A percentile compares a stretch with the other conserved stretches of the same genome.
Conservation (phyloP, 1,139 yeast genomes). For the Candida tropicalis region DNA sequence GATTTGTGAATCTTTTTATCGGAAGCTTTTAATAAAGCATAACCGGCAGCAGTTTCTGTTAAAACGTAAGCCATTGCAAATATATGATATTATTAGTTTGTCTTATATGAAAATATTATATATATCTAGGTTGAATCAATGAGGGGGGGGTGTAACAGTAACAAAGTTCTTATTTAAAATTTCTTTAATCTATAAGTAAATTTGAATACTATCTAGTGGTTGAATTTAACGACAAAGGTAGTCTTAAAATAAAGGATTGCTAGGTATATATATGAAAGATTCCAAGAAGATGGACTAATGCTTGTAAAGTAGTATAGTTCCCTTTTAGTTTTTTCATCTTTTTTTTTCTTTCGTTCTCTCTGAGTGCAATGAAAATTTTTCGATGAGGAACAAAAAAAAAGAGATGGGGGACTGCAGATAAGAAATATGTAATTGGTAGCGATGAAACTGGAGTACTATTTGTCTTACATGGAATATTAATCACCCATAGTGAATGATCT, state of each 20-base stretch:
- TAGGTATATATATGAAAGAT: neutral
- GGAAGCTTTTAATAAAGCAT: slow-evolving; percentile 94
- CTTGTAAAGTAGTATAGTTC: neutral
- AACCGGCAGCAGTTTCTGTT: slow-evolving; percentile 98
- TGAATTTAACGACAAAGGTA: neutral
- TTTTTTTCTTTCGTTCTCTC: neutral
- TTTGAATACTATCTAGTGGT: neutral
- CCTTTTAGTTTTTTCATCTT: neutral
- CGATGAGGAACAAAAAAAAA: slow-evolving; percentile 15
- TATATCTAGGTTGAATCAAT: neutral
- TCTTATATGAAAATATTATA: neutral
- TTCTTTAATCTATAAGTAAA: neutral
- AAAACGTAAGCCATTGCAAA: slow-evolving; percentile 82
- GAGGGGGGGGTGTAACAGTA: neutral
- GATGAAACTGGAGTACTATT: no score
- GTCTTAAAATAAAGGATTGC: neutral
- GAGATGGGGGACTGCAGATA: slow-evolving; percentile 2
- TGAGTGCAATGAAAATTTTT: slow-evolving; percentile 10
- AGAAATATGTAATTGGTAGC: neutral
- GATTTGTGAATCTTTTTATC: slow-evolving; percentile 97
- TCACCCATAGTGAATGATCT: no score
- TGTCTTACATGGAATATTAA: no score
- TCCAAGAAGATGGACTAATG: neutral
- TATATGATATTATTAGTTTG: neutral
- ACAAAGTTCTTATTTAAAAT: neutral